Evolutionary conservation across 805 yeast species (phyloP), one percentile per base, ranked within the genome.

Genomic region (Cyberlindnera euphorbiiphila): DNA sequence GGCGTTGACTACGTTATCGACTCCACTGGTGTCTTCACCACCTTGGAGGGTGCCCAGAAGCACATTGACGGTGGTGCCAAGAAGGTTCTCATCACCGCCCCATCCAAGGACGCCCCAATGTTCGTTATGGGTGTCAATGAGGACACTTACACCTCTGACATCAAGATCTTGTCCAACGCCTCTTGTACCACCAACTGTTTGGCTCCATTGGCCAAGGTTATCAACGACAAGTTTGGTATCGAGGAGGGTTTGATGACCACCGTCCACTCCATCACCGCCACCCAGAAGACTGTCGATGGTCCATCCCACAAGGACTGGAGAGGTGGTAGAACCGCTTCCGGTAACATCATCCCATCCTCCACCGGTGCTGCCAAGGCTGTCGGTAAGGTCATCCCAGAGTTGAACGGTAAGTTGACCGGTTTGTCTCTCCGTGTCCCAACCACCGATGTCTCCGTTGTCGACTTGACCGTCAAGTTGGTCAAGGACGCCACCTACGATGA

Each of bases 301-400:
- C 94, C 96, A 59, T 85, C 95, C 65, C 87, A 81, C 78, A 87
- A 87, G 78, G 96, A 87, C 77, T 87, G 96, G 96, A 83, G 96
- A 80, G 95, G 96, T 66, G 96, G 96, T 68, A 84, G 96, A 75
- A 83, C 95, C 57, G 95, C 95, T 64, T 82, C 91, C 47, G 94
- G 89, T 64, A 87, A 87, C 83, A 85, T 87, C 67, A 87, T 87
- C 56, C 96, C 96, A 62, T 85, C 95, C 27, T 84, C 95, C 49
- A 87, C 96, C 49, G 96, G 96, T 80, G 96, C 96, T 59, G 96
- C 96, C 61, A 87, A 87, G 81, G 95, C 95, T 52, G 96, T 87
- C 57, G 95, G 95, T 67, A 85, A 85, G 78, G 95, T 87, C 57
- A 81, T 87, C 59, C 96, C 96, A 52, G 81, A 74, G 59, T 77